Evolutionary conservation across 2,329 filamentous ascomycete genomes (phyloP).

Genomic region (Colletotrichum sansevieriae): DNA sequence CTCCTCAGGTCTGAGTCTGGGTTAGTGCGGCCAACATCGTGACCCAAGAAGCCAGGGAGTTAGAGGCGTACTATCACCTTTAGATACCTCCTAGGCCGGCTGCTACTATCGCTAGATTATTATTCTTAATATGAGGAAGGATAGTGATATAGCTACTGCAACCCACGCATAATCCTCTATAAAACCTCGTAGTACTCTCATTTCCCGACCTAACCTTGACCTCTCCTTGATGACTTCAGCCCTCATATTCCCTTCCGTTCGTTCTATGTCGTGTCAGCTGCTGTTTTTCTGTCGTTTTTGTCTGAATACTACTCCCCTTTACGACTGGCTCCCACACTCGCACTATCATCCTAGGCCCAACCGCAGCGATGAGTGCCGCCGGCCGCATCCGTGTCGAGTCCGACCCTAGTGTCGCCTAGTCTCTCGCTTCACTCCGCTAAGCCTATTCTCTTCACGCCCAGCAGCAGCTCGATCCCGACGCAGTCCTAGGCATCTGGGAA

Average conservation of each 20-base stretch:
- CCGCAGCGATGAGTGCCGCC: background rate
- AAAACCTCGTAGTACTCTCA: background rate
- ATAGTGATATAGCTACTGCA: background rate
- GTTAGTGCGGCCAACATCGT: background rate
- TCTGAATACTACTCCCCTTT: background rate
- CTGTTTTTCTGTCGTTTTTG: background rate
- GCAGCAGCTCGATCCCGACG: conserved; percentile 1
- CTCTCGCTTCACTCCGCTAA: background rate
- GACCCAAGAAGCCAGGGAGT: background rate
- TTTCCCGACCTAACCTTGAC: background rate
- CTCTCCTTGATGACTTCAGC: background rate
- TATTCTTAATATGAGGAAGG: background rate
- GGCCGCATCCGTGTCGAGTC: conserved; percentile 1
- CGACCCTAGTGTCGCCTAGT: conserved; percentile 1
- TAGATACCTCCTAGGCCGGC: background rate
- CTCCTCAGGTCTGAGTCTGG: background rate
- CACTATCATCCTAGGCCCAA: background rate
- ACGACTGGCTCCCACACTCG: background rate
- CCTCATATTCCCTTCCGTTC: background rate
- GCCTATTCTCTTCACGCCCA: background rate
- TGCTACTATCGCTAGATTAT: background rate
- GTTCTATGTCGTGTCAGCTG: background rate
- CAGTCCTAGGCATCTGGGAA: background rate
- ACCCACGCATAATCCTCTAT: background rate
- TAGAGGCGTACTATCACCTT: background rate